Percentiles rank a stretch among this genome's conserved stretches.
Evolutionary conservation across 768 basidiomycete species (phyloP).

Genomic region (Grammothele lineata): DNA sequence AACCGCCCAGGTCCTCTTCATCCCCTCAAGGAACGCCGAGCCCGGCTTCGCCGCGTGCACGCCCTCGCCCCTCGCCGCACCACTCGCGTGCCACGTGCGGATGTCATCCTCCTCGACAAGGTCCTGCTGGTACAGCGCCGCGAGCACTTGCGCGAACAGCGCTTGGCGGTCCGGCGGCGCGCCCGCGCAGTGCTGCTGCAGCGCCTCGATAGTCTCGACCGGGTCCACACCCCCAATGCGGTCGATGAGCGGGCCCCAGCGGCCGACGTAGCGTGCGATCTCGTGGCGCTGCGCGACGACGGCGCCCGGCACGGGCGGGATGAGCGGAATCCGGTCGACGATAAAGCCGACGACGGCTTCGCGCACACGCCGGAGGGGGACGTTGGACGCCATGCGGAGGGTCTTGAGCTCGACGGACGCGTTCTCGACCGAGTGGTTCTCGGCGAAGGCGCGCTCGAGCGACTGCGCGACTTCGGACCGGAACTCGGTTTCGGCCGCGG

Average conservation of each 20-base stretch:
- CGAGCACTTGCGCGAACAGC: constrained; percentile 82
- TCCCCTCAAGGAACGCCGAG: constrained; percentile 41
- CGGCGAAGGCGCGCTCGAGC: constrained; percentile 87
- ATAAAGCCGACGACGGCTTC: constrained; percentile 87
- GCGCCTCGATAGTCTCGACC: constrained; percentile 69
- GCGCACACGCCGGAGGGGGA: constrained; percentile 77
- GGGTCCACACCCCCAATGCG: constrained; percentile 80
- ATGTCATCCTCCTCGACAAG: constrained; percentile 89
- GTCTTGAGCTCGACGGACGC: constrained; percentile 94
- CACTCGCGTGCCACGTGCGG: constrained; percentile 73
- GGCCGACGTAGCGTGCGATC: constrained; percentile 55
- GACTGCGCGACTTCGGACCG: constrained; percentile 73
- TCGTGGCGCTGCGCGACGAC: constrained; percentile 57
- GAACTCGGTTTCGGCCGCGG: constrained; percentile 63
- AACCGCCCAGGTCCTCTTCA: constrained; percentile 66
- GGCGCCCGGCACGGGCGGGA: constrained; percentile 54
- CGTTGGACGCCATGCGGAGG: constrained; percentile 94
- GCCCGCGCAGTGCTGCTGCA: constrained; percentile 70
- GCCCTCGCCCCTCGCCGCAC: constrained; percentile 50
- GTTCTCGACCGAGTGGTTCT: constrained; percentile 89
- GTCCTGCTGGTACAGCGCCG: constrained; percentile 87
- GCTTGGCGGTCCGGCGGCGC: constrained; percentile 45
- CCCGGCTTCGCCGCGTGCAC: constrained; percentile 36
- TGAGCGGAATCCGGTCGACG: constrained; percentile 64
- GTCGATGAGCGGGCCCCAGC: constrained; percentile 84